Base-by-base conservation (phyloP, 192 early-diverging fungal genomes). In the Rhizoclosmatium sp. region DNA sequence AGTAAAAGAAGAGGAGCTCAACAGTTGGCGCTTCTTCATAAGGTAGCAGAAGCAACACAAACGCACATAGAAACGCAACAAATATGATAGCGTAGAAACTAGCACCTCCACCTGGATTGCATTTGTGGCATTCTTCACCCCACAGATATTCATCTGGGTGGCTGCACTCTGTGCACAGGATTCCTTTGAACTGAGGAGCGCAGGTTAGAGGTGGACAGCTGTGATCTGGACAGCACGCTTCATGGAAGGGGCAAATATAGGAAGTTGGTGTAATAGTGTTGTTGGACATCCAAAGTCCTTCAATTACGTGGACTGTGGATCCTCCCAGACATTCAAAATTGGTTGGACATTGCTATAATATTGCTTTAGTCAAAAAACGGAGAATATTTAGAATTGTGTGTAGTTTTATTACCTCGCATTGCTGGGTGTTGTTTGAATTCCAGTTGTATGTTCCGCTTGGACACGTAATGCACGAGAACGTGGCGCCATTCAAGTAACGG, bases 371-470 rank as follows among this genome's bases (percentile, higher is more conserved):
- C 31, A 31, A 31, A 31, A 31, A 31, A 31, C 31, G 31, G 31
- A 31, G 31, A 31, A 31, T 0, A 0, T 31, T 31, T 31, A 0
- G 31, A 31, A 31, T 31, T 31, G 31, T 31, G 0, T 31, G 31
- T 31, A 0, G 31, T 31, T 31, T 31, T 14, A 0, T 31, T 31
- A 31, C 31, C 31, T 31, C 31, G 31, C 31, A 31, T 31, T 31
- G 31, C 31, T 31, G 31, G 31, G 31, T 31, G 31, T 31, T 31
- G 31, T 31, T 31, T 31, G 31, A 31, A 31, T 19, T 76, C 71
- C 71, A 73, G 41, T 69, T 78, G 23, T 54, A 78, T 3, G 76
- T 51, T 21, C 65, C 76, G 7, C n/a, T 7, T n/a, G 76, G 76
- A 21, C 76, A 78, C 3, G 62, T 45, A 2, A 78, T 39, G 0